These are phyloP conservation scores for Coemansia umbellata DNA, from an alignment of 192 early-diverging fungal genomes.

Conservation along the genomic window DNA sequence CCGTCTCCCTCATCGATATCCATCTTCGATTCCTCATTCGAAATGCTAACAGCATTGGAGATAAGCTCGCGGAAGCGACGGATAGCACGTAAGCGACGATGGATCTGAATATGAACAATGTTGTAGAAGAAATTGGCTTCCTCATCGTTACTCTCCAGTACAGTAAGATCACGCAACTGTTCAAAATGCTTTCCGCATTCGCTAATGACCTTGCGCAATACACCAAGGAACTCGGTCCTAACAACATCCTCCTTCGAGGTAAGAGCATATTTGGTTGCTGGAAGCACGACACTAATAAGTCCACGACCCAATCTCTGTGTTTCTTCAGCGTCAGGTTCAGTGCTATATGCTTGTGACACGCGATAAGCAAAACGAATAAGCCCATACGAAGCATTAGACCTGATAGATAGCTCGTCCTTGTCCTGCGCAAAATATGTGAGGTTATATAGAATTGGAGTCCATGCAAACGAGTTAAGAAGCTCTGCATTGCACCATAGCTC, in stretches of 20 bases:
- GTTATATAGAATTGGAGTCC: slow-evolving; percentile 89
- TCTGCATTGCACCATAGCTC: slow-evolving; percentile 53
- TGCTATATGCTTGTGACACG: slow-evolving; percentile 23
- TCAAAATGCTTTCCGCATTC: slow-evolving; percentile 33
- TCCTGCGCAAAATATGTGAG: slow-evolving; percentile 80
- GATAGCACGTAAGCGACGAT: slow-evolving; percentile 84
- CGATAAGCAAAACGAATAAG: slow-evolving; percentile 69
- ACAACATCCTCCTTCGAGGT: slow-evolving; percentile 29
- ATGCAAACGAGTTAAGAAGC: slow-evolving; percentile 64
- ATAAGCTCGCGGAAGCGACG: slow-evolving; percentile 60
- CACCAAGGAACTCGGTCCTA: slow-evolving; percentile 30
- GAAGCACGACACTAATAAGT: slow-evolving; percentile 25
- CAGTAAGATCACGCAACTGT: slow-evolving; percentile 37
- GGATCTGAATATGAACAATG: slow-evolving; percentile 91
- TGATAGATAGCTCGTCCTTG: slow-evolving; percentile 79
- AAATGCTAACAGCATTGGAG: not conserved
- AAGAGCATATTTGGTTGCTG: slow-evolving; percentile 36
- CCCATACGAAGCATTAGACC: slow-evolving; percentile 74
- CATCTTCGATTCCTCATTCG: slow-evolving; percentile 5
- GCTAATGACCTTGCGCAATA: slow-evolving; percentile 28
- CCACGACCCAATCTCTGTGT: slow-evolving; percentile 6
- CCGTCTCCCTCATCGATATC: slow-evolving; percentile 23
- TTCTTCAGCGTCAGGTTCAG: slow-evolving; percentile 13
- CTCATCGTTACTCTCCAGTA: slow-evolving; percentile 41
- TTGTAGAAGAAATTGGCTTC: slow-evolving; percentile 94